Base-by-base conservation (phyloP, 805 yeast genomes). In the Lipomyces yamadae region DNA sequence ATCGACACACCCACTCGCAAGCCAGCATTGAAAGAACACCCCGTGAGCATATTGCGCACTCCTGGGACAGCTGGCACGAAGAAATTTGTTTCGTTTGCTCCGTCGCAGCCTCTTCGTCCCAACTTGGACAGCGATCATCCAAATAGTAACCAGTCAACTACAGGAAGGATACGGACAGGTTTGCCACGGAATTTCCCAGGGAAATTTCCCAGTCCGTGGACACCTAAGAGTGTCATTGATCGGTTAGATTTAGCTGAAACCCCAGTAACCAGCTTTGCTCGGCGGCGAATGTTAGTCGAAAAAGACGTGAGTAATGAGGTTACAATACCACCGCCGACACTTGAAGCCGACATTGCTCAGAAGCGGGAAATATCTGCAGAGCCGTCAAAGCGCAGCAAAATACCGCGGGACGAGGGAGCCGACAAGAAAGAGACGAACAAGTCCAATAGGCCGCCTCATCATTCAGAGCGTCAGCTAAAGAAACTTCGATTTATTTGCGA, bases 151-250 rank as follows among this genome's bases (percentile, higher is more conserved):
- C 61, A 30, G 13, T 30, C 48, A 6, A 42, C 32, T 34, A 54
- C 37, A 2, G 32, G 39, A n/a, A 39, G 67, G 24, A 55, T 69
- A 11, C 61, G 66, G 50, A 66, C 73, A 18, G 73, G 74, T 5
- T 59, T 72, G 11, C 73, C 74, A 3, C 42, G 56, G 13, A 59
- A 68, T 35, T 72, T 66, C 62, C 74, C 74, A 2, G 74, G 74
- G 13, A 71, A 70, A 48, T 71, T 72, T 52, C 74, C 74, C 2
- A 72, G 74, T 62, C 73, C 73, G 4, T 68, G 65, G 67, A 68
- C 71, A 5, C 71, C 71, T 4, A 62, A 66, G 37, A 50, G 61
- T 42, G 61, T 67, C 11, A 64, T 62, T 11, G 65, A 60, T 35
- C 50, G 62, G 4, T 42, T 61, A 24, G 68, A 64, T 45, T 50